Evolutionary conservation across 305 asterid species (phyloP), one percentile per base, ranked within the genome.

Genomic region (Euphrasia arctica): DNA sequence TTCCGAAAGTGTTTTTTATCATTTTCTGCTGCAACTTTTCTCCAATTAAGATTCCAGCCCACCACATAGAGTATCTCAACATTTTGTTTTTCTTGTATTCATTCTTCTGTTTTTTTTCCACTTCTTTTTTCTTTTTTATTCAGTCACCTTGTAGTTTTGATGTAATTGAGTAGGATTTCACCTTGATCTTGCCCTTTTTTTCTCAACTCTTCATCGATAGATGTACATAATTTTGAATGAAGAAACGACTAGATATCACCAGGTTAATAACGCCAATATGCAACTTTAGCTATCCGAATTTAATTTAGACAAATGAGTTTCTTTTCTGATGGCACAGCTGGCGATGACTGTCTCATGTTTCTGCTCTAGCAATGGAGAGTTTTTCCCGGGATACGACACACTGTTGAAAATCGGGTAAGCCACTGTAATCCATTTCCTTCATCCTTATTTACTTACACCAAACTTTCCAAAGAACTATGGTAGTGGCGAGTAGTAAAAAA

Each of bases 341-440:
- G 97, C 95, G 64, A 69, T 9, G 47, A 65, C 88, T 1, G 95
- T 90, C 22, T 82, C 88, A 12, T 71, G 88, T 71, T 85, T 90
- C 81, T 93, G 99, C 74, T 75, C 96, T 45, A 86, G 79, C 83
- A 93, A 93, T 9, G 82, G 87, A 54, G 96, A 90, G 79, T 69
- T 64, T 42, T 77, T 84, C 78, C 97, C 97, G 56, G 97, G 95
- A 63, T 90, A 90, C 62, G 98, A 93, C 75, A 70, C 74, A 14
- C 97, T 93, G 63, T 75, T 90, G 69, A 83, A 78, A 88, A 89
- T 93, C 52, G 96, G 99, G 99, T 90, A 82, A 77, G 88, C 58
- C 60, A 58, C 59, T 66, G 2, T 42, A 50, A 55, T 36, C 14
- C 41, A 49, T n/a, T 51, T 58, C 48, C 32, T 7, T 47, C 9